Evolutionary conservation across 352 stramenopile genomes (phyloP).

Genomic region (Phytophthora citrophthora): DNA sequence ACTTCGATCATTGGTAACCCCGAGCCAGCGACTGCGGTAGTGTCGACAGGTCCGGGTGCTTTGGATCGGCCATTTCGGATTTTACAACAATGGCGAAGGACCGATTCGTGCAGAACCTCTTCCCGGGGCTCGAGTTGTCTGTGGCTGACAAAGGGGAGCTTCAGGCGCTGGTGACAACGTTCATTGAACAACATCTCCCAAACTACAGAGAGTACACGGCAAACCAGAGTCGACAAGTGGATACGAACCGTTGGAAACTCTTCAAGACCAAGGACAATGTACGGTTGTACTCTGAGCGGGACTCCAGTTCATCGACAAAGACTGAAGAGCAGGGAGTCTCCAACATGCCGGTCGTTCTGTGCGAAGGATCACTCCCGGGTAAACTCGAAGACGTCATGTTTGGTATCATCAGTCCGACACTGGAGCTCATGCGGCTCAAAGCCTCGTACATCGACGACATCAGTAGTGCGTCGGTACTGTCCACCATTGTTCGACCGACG

Average conservation of each 20-base stretch:
- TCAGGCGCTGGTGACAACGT: constrained; percentile 31
- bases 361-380: constrained; percentile 36
- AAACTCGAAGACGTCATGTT: constrained; percentile 52
- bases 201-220: constrained; percentile 42
- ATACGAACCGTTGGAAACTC: constrained; percentile 43
- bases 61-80: constrained; percentile 29
- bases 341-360: constrained; percentile 35
- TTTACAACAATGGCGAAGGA: constrained; percentile 35
- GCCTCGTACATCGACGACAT: constrained; percentile 44
- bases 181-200: constrained; percentile 40
- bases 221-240: constrained; percentile 28
- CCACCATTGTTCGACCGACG: constrained; percentile 30
- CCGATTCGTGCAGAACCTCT: constrained; percentile 35
- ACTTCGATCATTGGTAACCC: constrained; percentile 17
- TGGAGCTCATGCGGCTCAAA: constrained; percentile 44
- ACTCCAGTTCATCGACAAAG: constrained; percentile 4
- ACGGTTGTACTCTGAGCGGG: constrained; percentile 35
- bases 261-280: constrained; percentile 41
- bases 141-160: constrained; percentile 35
- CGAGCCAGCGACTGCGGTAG: constrained; percentile 7
- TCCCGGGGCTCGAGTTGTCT: constrained; percentile 30
- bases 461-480: constrained; percentile 32
- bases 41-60: constrained; percentile 14
- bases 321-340: constrained; percentile 4
- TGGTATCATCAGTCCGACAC: constrained; percentile 38